phyloP scores from a whole-genome alignment of 2,329 filamentous ascomycete genomes.

The Paraconiothyrium sp. region DNA sequence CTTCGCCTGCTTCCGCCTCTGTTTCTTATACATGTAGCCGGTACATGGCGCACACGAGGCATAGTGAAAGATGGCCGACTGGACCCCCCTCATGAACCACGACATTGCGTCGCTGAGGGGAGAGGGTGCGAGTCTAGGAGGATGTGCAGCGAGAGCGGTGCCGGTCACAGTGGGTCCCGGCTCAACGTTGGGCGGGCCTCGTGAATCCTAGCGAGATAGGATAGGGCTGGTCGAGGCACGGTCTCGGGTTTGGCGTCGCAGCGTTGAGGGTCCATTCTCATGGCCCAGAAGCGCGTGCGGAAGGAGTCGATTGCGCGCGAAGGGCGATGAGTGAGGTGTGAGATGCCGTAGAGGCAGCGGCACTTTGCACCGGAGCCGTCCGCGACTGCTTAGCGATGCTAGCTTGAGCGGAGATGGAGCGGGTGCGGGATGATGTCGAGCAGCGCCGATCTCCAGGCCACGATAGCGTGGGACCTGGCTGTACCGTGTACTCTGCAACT shows the following conservation, averaged over 20 bases:
- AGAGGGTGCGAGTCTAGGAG: not conserved
- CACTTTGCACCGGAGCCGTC: constrained; percentile 9
- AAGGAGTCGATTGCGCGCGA: constrained; percentile 18
- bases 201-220: constrained; percentile 16
- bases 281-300: constrained; percentile 12
- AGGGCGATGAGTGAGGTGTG: constrained; percentile 8
- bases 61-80: constrained; percentile 81
- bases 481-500: not conserved
- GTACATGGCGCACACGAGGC: constrained; percentile 82
- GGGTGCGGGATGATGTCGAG: constrained; percentile 13
- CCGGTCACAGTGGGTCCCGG: constrained; percentile 9
- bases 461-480: not conserved
- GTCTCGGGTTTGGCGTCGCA: constrained; percentile 30
- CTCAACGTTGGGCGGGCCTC: constrained; percentile 11
- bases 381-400: constrained; percentile 14
- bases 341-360: constrained; percentile 2
- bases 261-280: constrained; percentile 30
- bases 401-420: constrained; percentile 8
- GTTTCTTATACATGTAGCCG: constrained; percentile 73
- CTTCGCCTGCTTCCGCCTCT: constrained; percentile 75
- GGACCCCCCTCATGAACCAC: constrained; percentile 62
- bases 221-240: constrained; percentile 25
- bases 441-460: constrained; percentile 8
- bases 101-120: constrained; percentile 38
- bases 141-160: constrained; percentile 13